Percentiles rank a stretch among this genome's conserved stretches.
Evolutionary conservation across 1,284 basidiomycete genomes (phyloP).

Genomic region (Malassezia globosa): DNA sequence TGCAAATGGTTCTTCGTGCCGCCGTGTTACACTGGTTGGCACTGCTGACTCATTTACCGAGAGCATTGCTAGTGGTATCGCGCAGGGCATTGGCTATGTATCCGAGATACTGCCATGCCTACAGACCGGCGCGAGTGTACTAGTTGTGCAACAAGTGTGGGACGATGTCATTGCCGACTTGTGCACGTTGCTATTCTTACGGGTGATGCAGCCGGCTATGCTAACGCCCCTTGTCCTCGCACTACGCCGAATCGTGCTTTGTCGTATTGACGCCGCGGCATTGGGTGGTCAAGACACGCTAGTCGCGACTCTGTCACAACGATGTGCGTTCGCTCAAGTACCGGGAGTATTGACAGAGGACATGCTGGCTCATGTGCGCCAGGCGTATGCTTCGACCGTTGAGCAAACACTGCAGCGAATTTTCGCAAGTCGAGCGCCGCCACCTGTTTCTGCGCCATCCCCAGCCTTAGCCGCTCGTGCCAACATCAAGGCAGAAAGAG

Average conservation of each 20-base stretch:
- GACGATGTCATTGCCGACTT: slow-evolving; percentile 4
- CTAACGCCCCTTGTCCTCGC: slow-evolving; percentile 6
- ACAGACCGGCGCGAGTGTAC: background rate
- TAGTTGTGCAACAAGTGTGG: background rate
- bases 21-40: background rate
- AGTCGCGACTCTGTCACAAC: background rate
- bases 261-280: slow-evolving; percentile 1
- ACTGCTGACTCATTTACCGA: slow-evolving; percentile 3
- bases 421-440: background rate
- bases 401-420: slow-evolving; percentile 1
- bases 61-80: background rate
- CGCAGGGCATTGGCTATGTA: slow-evolving; percentile 7
- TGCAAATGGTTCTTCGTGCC: slow-evolving; percentile 3
- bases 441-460: background rate
- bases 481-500: slow-evolving; percentile 3
- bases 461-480: slow-evolving; percentile 7
- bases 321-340: background rate
- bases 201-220: slow-evolving; percentile 5
- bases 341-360: no score
- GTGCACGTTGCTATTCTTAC: slow-evolving; percentile 2
- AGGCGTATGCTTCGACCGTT: background rate
- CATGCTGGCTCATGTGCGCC: background rate
- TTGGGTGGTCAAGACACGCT: slow-evolving; percentile 8
- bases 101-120: background rate
- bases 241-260: slow-evolving; percentile 6